phyloP scores from a whole-genome alignment of 331 rosid species.

The Dryas integrifolia region DNA sequence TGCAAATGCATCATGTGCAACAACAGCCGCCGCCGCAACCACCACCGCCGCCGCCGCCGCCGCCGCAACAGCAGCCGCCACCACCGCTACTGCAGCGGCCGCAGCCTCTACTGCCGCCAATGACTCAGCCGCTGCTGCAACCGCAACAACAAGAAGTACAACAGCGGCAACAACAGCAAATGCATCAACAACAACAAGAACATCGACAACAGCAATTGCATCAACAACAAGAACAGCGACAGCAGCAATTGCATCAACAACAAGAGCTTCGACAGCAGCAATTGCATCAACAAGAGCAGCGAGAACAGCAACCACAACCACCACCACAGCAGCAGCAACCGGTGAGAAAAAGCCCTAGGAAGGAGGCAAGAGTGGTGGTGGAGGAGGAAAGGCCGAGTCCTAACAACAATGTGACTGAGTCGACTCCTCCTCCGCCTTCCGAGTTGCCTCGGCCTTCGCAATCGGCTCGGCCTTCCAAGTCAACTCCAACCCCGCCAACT shows the following conservation, averaged over 20 bases:
- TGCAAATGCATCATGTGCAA: slow-evolving; percentile 27
- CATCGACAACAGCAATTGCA: neutral
- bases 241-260: neutral
- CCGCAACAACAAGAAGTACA: neutral
- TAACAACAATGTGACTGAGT: slow-evolving; percentile 43
- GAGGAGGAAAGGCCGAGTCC: slow-evolving; percentile 46
- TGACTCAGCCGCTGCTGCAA: neutral
- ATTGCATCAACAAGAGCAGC: neutral
- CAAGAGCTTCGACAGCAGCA: slow-evolving; percentile 10
- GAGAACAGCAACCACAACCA: slow-evolving; percentile 3
- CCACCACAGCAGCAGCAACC: slow-evolving; percentile 17
- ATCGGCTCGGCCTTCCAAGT: slow-evolving; percentile 9
- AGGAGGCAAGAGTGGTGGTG: slow-evolving; percentile 23
- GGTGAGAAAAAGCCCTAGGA: slow-evolving; percentile 36
- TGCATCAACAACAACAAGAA: neutral
- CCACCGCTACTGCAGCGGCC: neutral
- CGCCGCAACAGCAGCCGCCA: neutral
- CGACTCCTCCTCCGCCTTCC: slow-evolving; percentile 21
- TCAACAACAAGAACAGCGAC: neutral
- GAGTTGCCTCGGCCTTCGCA: neutral
- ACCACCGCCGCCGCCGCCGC: slow-evolving; percentile 9
- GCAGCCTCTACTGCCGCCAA: slow-evolving; percentile 1
- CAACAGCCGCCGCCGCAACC: slow-evolving; percentile 12
- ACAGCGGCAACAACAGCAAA: neutral
- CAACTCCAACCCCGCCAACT: neutral